Conservation (phyloP, 176 grass and related monocot genomes). For the Puya raimondii region DNA sequence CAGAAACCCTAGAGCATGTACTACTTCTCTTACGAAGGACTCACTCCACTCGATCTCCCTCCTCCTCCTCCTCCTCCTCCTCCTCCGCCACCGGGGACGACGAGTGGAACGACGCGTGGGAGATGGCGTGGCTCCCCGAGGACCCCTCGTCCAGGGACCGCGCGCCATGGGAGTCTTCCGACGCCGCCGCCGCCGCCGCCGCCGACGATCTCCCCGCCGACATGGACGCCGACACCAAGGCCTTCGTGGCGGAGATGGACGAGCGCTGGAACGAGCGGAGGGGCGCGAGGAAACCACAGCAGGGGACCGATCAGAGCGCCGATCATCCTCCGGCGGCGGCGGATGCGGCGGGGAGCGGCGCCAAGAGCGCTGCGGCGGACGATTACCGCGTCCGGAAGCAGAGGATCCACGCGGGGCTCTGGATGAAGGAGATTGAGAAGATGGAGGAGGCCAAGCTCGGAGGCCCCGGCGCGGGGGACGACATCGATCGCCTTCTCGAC, state of each 20-base stretch:
- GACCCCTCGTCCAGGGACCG: constrained; percentile 28
- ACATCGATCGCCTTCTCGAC: constrained; percentile 83
- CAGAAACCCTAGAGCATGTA: neutral
- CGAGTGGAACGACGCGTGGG: constrained; percentile 98
- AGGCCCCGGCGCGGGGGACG: constrained; percentile 40
- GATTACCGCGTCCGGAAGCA: constrained; percentile 90
- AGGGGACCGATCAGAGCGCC: constrained; percentile 33
- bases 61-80: neutral
- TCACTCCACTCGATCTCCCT: neutral
- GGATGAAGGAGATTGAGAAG: constrained; percentile 95
- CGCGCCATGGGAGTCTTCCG: constrained; percentile 16
- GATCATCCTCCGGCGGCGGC: constrained; percentile 18
- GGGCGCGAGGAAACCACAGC: constrained; percentile 20
- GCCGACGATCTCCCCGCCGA: constrained; percentile 28
- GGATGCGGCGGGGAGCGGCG: constrained; percentile 20
- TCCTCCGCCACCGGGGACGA: constrained; percentile 37
- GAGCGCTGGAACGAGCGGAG: constrained; percentile 51
- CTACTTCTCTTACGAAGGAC: constrained; percentile 7
- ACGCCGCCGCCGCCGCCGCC: constrained; percentile 2
- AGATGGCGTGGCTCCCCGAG: constrained; percentile 89
- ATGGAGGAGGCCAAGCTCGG: constrained; percentile 78
- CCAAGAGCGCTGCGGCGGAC: constrained; percentile 42
- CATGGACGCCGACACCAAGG: constrained; percentile 72
- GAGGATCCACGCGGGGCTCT: constrained; percentile 71
- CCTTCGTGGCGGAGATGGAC: constrained; percentile 92